Base-by-base conservation (phyloP, 2,329 filamentous ascomycete genomes). In the Lasiodiplodia sp. region DNA sequence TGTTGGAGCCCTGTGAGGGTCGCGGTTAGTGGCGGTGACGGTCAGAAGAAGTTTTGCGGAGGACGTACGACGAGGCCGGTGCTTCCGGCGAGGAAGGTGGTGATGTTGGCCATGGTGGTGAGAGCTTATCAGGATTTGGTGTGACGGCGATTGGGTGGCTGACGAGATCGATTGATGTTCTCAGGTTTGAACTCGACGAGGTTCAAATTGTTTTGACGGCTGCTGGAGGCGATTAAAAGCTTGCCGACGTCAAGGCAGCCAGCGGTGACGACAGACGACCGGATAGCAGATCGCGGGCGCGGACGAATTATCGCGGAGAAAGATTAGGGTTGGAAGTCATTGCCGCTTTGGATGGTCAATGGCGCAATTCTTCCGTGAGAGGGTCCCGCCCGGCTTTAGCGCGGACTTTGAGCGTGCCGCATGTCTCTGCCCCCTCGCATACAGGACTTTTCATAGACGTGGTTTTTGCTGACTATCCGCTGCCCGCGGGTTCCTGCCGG, bases 1-100 rank as follows among this genome's bases (percentile, higher is more conserved):
- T 94, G 76, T 92, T 84, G 65, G 87, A 88, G 76, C 95, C 94
- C 87, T 89, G 70, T 47, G 69, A 38, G 60, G 68, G 72, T 86
- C 56, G 37, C 4, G 18, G 65, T 68, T 37, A 68, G 65, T 31
- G 64, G 25, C 37, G 23, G 51, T 37, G 53, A 63, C 49, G 66
- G 52, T 31, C 10, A 53, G 51, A 21, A 8, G 14, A 16, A 5
- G 53, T 28, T 58, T 34, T 37, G 63, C 52, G 64, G 65, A 34
- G 44, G 57, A 76, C 82, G 66, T 75, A 84, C 83, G 44, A 84
- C 85, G 47, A 91, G 86, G 76, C 90, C 89, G 68, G 90, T 92
- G 73, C 85, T 87, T 71, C 91, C 91, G 73, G 88, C 85, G 70
- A 92, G 77, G 70, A 83, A 83, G 72, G 84, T 83, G 55, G 84